A percentile compares a stretch with the other conserved stretches of the same genome.
phyloP scores from a whole-genome alignment of 2,329 filamentous ascomycete species.

The Xylariaceae sp. region DNA sequence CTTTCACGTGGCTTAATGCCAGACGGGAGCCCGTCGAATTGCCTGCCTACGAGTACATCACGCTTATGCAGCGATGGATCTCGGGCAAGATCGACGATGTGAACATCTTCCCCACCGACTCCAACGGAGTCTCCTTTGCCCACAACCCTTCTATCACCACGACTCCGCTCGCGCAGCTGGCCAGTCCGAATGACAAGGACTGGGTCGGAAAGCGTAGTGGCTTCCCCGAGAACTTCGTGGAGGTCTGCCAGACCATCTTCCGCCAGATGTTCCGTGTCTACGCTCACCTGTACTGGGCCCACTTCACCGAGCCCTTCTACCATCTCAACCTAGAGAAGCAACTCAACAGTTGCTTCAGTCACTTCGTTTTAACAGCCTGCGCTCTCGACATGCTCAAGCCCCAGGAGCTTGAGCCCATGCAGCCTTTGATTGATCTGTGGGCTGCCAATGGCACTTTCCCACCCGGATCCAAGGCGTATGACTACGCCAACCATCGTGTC shows the following conservation, averaged over 20 bases:
- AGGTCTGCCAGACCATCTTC: slow-evolving; percentile 89
- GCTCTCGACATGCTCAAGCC: slow-evolving; percentile 79
- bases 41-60: slow-evolving; percentile 88
- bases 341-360: slow-evolving; percentile 81
- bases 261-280: slow-evolving; percentile 99
- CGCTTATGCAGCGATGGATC: slow-evolving; percentile 95
- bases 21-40: slow-evolving; percentile 85
- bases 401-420: slow-evolving; percentile 92
- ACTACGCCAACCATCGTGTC: slow-evolving; percentile 57
- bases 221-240: slow-evolving; percentile 84
- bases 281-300: slow-evolving; percentile 94
- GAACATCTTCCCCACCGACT: slow-evolving; percentile 84
- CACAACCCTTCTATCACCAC: slow-evolving; percentile 55
- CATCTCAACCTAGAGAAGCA: slow-evolving; percentile 76
- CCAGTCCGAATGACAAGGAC: slow-evolving; percentile 55
- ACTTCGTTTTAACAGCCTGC: slow-evolving; percentile 76
- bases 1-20: slow-evolving; percentile 93
- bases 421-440: slow-evolving; percentile 88
- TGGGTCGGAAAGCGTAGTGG: slow-evolving; percentile 92
- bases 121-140: slow-evolving; percentile 61
- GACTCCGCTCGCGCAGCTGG: slow-evolving; percentile 57
- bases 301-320: slow-evolving; percentile 81
- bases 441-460: slow-evolving; percentile 84
- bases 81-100: slow-evolving; percentile 90
- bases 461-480: slow-evolving; percentile 63